These are phyloP conservation scores for Suillus discolor DNA, from an alignment of 768 basidiomycete genomes.

Conservation along the genomic window DNA sequence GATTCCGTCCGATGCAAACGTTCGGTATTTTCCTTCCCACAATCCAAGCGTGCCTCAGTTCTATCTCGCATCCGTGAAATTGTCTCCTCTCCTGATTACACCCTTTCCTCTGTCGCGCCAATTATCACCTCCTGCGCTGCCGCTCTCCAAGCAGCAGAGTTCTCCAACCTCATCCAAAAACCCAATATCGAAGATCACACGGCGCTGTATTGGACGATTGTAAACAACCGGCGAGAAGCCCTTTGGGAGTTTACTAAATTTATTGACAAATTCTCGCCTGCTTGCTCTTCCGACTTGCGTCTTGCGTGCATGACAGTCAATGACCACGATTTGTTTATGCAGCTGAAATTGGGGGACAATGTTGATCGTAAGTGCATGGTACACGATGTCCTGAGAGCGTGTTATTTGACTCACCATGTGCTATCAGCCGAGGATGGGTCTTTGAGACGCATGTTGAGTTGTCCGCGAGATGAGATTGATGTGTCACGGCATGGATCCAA, in stretches of 20 bases:
- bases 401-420: neutral
- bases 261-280: conserved; percentile 40
- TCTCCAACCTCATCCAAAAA: conserved; percentile 4
- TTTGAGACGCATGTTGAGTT: conserved; percentile 25
- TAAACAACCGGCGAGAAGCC: conserved; percentile 24
- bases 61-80: conserved; percentile 53
- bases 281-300: conserved; percentile 56
- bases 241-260: conserved; percentile 44
- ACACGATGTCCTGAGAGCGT: too few relatives aligned
- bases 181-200: neutral
- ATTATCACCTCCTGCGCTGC: conserved; percentile 63
- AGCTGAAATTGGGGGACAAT: neutral
- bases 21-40: neutral
- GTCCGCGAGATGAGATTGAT: conserved; percentile 47
- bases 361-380: too few relatives aligned
- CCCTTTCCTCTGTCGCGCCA: conserved; percentile 24
- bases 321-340: conserved; percentile 5
- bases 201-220: conserved; percentile 1
- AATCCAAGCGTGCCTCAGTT: conserved; percentile 35
- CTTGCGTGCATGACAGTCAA: conserved; percentile 50
- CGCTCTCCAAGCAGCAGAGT: conserved; percentile 49
- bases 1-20: neutral
- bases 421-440: conserved; percentile 39
- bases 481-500: too few relatives aligned
- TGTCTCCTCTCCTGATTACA: conserved; percentile 24